Evolutionary conservation across 306 rosid species (phyloP).

Genomic region (Vigna nakashimae): DNA sequence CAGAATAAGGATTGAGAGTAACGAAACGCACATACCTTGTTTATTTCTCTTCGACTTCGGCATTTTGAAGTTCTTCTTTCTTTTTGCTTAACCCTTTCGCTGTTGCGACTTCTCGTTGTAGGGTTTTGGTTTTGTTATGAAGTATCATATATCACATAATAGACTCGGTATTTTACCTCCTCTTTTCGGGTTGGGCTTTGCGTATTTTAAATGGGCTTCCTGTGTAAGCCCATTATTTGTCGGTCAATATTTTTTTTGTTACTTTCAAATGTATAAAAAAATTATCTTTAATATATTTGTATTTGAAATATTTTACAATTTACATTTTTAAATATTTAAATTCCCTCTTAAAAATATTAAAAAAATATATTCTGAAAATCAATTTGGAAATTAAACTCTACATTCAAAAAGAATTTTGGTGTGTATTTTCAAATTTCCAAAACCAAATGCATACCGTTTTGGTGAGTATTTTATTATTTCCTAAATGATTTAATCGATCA

Average conservation of each 20-base stretch:
- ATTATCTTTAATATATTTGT: no score
- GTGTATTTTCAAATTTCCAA: no score
- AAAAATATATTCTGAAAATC: no score
- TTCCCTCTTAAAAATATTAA: no score
- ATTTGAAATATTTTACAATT: no score
- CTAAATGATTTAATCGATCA: no score
- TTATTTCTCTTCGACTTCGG: slow-evolving; percentile 76
- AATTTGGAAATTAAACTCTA: no score
- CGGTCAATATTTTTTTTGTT: background rate
- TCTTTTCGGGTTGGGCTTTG: slow-evolving; percentile 9
- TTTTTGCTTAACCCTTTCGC: slow-evolving; percentile 3
- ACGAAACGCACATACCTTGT: slow-evolving; percentile 49
- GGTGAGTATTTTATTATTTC: no score
- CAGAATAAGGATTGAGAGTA: background rate
- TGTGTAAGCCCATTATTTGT: background rate
- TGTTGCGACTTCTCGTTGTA: background rate
- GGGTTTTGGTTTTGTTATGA: background rate
- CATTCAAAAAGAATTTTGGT: no score
- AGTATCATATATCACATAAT: background rate
- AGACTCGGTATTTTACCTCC: background rate
- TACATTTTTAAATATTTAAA: no score
- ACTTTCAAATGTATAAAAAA: no score
- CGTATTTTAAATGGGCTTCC: background rate
- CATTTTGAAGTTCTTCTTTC: slow-evolving; percentile 46
- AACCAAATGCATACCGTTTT: no score